Evolutionary conservation across 2,329 filamentous ascomycete species (phyloP), one percentile per base, ranked within the genome.

Genomic region (Colletotrichum echinochloae): DNA sequence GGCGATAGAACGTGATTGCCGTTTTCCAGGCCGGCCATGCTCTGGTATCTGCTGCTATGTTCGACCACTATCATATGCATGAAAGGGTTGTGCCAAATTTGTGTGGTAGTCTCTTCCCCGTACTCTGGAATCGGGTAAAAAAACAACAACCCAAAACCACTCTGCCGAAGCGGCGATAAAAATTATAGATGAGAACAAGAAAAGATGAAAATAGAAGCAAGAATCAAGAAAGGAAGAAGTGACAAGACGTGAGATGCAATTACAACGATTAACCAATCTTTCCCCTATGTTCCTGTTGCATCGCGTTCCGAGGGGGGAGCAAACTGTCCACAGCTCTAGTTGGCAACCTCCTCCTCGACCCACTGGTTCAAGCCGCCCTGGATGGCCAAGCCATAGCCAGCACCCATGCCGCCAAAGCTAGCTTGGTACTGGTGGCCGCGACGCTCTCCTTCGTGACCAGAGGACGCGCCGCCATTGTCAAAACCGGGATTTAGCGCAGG

Each of bases 401-500:
- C 82, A 28, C 86, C 87, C 81, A 89, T 88, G 33, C 88, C 88
- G 69, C 88, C 86, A 70, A 86, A 91, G 79, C 87, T 90, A 37
- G 85, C 84, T 79, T 91, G 89, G 79, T 91, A 92, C 73, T 91
- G 89, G 76, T 92, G 90, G 14, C 89, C 89, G 66, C 89, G 84
- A 64, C 89, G 86, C 79, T 89, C 86, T 48, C 84, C 85, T 33
- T 87, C 86, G 62, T 81, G 80, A 23, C 76, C 76, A 6, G 80
- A 83, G 41, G 80, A 80, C 72, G 81, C 82, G 20, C 84, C 85
- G 52, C 87, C 87, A 63, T 90, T 90, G 79, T 90, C 88, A 65
- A 90, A 89, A 20, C 87, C 88, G 23, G 89, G 88, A 0, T 88
- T 89, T 64, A 92, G 86, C 6, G 88, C 89, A 1, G 96, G 96